Evolutionary conservation across 176 grass and related monocot species (phyloP), one percentile per base, ranked within the genome.

Genomic region (Bothriochloa decipiens): DNA sequence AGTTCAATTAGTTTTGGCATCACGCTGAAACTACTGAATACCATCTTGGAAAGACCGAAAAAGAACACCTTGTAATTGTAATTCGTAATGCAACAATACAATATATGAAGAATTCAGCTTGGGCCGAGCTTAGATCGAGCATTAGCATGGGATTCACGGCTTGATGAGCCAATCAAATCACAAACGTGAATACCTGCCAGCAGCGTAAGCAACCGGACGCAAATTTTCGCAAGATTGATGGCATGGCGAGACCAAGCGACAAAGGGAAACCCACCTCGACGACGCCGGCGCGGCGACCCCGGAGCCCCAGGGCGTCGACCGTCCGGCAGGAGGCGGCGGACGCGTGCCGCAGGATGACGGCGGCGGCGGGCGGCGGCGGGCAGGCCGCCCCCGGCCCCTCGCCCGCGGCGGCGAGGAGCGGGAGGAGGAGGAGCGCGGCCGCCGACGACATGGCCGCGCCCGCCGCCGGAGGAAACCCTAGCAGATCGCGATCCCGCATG

Each of bases 371-470:
- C n/a, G n/a, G n/a, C 70, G 32, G 52, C 70, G 70, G 70, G 82
- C 82, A 89, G 29, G 39, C 82, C 27, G 70, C 11, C 29, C 29
- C 29, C 11, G 25, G 28, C 49, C 77, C 37, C 52, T 81, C 77
- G 28, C 82, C 78, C 15, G 82, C 77, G 70, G 70, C 87, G 50
- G 28, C 70, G 70, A 77, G 70, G 70, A 55, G 6, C 1, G 52
- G 88, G 64, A 70, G 40, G 77, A 89, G 83, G 52, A 71, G 64
- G 14, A 89, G 42, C 77, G 72, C 83, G 40, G 77, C 75, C 22
- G 71, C 77, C 70, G 76, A 52, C 37, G 70, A 52, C 82, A 85
- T 77, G 76, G 27, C 45, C 47, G 72, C 45, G 26, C 72, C 27
- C 72, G 16, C 71, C 25, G 14, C 72, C 26, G 15, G 45, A 28